phyloP scores from a whole-genome alignment of 1,139 yeast species.

The Yamadazyma aaseri region DNA sequence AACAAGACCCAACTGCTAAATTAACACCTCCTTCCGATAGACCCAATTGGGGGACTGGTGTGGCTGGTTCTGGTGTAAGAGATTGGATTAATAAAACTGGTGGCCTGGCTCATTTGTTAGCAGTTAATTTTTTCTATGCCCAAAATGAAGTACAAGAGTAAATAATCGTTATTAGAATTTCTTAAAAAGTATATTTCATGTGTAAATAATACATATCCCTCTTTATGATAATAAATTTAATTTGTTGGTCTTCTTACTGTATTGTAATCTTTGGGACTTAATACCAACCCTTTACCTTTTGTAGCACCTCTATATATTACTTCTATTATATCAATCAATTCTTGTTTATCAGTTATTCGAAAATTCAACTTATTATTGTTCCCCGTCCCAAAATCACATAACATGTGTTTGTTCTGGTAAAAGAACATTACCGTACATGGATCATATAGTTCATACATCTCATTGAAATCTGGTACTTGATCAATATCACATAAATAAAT shows the following conservation, averaged over 20 bases:
- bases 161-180: too few relatives aligned
- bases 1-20: conserved; percentile 48
- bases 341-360: conserved; percentile 75
- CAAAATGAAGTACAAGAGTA: conserved; percentile 51
- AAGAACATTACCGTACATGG: conserved; percentile 94
- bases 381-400: conserved; percentile 98
- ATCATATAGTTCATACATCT: conserved; percentile 89
- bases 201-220: background rate
- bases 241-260: conserved; percentile 18
- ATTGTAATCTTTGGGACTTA: conserved; percentile 72
- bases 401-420: conserved; percentile 91
- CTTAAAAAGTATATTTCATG: too few relatives aligned
- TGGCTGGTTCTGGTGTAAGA: conserved; percentile 71
- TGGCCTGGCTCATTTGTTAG: conserved; percentile 59
- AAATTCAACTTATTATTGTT: conserved; percentile 93
- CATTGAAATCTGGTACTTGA: conserved; percentile 87
- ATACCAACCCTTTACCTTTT: conserved; percentile 90
- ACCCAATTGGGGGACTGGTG: conserved; percentile 83
- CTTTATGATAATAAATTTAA: too few relatives aligned
- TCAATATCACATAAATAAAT: conserved; percentile 86
- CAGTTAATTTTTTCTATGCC: conserved; percentile 78
- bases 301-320: conserved; percentile 87
- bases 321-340: conserved; percentile 86
- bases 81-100: conserved; percentile 69
- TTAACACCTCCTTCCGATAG: conserved; percentile 54